Percentiles rank a stretch among this genome's conserved stretches.
Evolutionary conservation across 768 basidiomycete genomes (phyloP).

Genomic region (Termitomyces sp.): DNA sequence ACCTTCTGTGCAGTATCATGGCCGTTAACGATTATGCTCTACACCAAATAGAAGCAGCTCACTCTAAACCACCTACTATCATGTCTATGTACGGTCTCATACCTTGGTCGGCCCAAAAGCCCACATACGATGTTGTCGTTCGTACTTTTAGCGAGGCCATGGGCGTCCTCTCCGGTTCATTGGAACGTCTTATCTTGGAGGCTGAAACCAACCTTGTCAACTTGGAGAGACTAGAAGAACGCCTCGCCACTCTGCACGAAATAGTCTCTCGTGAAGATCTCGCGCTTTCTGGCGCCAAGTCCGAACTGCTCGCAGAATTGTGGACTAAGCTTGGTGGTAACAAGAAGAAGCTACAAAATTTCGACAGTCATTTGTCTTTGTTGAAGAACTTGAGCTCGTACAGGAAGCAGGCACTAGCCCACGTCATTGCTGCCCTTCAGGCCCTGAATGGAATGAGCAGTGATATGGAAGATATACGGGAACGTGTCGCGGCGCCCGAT

Average conservation of each 20-base stretch:
- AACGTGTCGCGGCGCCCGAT: slow-evolving; percentile 67
- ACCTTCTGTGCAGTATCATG: slow-evolving; percentile 47
- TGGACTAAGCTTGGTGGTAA: slow-evolving; percentile 75
- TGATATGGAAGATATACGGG: slow-evolving; percentile 75
- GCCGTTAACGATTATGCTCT: slow-evolving; percentile 74
- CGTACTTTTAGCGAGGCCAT: slow-evolving; percentile 61
- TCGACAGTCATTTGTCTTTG: slow-evolving; percentile 48
- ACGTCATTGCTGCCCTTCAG: slow-evolving; percentile 64
- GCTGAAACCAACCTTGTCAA: slow-evolving; percentile 54
- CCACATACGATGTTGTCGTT: slow-evolving; percentile 41
- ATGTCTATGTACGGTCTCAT: slow-evolving; percentile 33
- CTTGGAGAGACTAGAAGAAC: slow-evolving; percentile 61
- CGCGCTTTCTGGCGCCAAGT: slow-evolving; percentile 38
- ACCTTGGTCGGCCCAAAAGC: slow-evolving; percentile 33
- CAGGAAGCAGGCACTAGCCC: slow-evolving; percentile 56
- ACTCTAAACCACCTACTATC: slow-evolving; percentile 29
- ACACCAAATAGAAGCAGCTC: slow-evolving; percentile 46
- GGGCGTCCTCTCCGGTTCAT: slow-evolving; percentile 48
- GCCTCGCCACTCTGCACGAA: slow-evolving; percentile 53
- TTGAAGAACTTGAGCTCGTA: slow-evolving; percentile 55
- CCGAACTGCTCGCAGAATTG: slow-evolving; percentile 57
- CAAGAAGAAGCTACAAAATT: slow-evolving; percentile 40
- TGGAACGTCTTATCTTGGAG: slow-evolving; percentile 62
- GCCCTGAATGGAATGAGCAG: slow-evolving; percentile 60
- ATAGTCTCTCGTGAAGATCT: slow-evolving; percentile 57